Percentiles rank a stretch among this genome's conserved stretches.
Conservation (phyloP, 306 rosid species). For the Trifolium dubium region DNA sequence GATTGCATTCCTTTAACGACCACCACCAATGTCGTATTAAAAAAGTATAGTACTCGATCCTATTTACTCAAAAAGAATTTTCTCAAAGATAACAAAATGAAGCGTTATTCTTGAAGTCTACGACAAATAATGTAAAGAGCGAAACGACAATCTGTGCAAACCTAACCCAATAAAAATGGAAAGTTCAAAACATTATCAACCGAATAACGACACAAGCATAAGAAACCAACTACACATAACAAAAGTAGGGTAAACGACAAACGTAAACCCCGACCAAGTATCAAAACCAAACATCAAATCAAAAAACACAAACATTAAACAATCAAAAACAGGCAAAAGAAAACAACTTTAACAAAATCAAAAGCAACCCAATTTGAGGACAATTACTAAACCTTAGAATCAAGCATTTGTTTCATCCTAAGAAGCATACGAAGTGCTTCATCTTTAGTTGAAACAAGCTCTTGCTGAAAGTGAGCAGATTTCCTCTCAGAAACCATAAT, state of each 20-base stretch:
- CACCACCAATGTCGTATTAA: background rate
- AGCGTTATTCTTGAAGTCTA: background rate
- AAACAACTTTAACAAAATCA: background rate
- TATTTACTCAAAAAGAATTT: constrained; percentile 1
- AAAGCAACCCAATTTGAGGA: constrained; percentile 33
- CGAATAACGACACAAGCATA: constrained; percentile 27
- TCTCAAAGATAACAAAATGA: constrained; percentile 1
- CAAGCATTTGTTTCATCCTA: constrained; percentile 73
- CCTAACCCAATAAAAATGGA: constrained; percentile 32
- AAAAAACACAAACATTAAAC: background rate
- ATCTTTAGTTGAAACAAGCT: constrained; percentile 62
- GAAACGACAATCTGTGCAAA: constrained; percentile 12
- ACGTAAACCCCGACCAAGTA: constrained; percentile 9
- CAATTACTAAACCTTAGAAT: constrained; percentile 64
- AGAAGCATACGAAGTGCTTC: constrained; percentile 78
- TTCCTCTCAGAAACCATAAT: constrained; percentile 74
- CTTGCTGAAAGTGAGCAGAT: constrained; percentile 61
- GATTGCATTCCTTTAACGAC: constrained; percentile 34
- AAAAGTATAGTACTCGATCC: constrained; percentile 1
- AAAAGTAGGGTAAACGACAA: constrained; percentile 1
- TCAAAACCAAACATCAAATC: constrained; percentile 28
- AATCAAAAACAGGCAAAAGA: constrained; percentile 17
- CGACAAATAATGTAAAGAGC: constrained; percentile 18
- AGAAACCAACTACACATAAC: constrained; percentile 43
- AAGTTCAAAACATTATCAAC: constrained; percentile 35